These are phyloP conservation scores for Prunus mira DNA, from an alignment of 306 rosid genomes.

Conservation along the genomic window DNA sequence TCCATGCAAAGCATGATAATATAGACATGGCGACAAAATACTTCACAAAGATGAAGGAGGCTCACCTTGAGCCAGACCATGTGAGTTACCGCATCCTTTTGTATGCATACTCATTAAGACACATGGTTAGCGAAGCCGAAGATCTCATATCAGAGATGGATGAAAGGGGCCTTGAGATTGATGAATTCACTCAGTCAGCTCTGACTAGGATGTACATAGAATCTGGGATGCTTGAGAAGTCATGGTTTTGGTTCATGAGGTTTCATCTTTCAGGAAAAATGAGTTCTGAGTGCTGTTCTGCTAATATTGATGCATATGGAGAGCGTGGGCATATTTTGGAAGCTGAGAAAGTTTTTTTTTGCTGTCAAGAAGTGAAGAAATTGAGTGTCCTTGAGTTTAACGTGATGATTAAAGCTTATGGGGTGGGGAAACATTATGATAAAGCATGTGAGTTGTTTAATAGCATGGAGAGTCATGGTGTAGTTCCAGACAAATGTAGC, in stretches of 20 bases:
- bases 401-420: conserved; percentile 91
- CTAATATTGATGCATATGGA: conserved; percentile 77
- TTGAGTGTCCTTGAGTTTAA: conserved; percentile 69
- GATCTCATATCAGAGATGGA: conserved; percentile 66
- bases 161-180: conserved; percentile 58
- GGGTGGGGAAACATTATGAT: conserved; percentile 51
- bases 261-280: conserved; percentile 59
- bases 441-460: conserved; percentile 64
- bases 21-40: conserved; percentile 52
- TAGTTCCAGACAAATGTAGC: conserved; percentile 65
- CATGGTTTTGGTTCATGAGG: conserved; percentile 73
- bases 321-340: conserved; percentile 55
- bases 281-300: conserved; percentile 71
- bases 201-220: conserved; percentile 75
- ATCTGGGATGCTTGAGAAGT: conserved; percentile 54
- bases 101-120: conserved; percentile 66
- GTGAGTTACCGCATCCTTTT: conserved; percentile 75
- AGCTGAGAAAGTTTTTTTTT: conserved; percentile 71
- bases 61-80: conserved; percentile 50
- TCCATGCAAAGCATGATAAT: conserved; percentile 47
- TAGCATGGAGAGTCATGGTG: conserved; percentile 46
- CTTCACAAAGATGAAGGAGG: conserved; percentile 58
- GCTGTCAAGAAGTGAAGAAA: conserved; percentile 62
- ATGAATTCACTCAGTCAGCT: conserved; percentile 74
- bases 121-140: conserved; percentile 62